Base-by-base conservation (phyloP, 495 filamentous ascomycete species). In the Aspergillus cavernicola region DNA sequence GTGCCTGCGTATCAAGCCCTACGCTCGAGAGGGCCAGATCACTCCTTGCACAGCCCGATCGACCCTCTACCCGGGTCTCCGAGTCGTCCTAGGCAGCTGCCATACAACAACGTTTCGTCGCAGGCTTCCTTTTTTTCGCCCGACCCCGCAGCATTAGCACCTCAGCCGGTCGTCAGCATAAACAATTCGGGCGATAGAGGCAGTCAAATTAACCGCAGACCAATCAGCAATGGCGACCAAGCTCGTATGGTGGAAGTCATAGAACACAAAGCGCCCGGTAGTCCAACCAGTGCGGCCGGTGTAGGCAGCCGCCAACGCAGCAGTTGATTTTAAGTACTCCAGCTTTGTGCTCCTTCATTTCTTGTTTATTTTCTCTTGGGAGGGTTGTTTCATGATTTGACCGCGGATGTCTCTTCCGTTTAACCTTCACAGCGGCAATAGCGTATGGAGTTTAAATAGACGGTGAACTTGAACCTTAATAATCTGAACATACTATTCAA, bases 1-100 rank as follows among this genome's bases (percentile, higher is more conserved):
- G 64, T 65, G 4, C 63, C 76, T 33, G 60, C 73, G 26, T 69
- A 74, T 65, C 77, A 57, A 44, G 57, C 58, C 22, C 59, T 68
- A 7, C 69, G 72, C 57, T 41, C 58, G 2, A 16, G 53, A 20
- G 73, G 71, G 20, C 50, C 52, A 24, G 58, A 57, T 9, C 71
- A 72, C 45, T 59, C 57, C 24, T 26, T 58, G 29, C 63, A 68
- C 52, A 57, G 63, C 24, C 66, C 70, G 36, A 52, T 60, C n/a
- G 72, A 73, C 47, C 56, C 62, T 50, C 61, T 59, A 38, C 59
- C 59, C 50, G 68, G 62, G 47, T 55, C 64, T 29, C 58, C 39
- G 15, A 41, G 44, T n/a, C 58, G 32, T 32, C 13, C 39, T 10
- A 18, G 23, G 9, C 41, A 32, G 15, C 22, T 16, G 18, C 37